Evolutionary conservation across 2,329 filamentous ascomycete species (phyloP).

Genomic region (Drechslerella dactyloides): DNA sequence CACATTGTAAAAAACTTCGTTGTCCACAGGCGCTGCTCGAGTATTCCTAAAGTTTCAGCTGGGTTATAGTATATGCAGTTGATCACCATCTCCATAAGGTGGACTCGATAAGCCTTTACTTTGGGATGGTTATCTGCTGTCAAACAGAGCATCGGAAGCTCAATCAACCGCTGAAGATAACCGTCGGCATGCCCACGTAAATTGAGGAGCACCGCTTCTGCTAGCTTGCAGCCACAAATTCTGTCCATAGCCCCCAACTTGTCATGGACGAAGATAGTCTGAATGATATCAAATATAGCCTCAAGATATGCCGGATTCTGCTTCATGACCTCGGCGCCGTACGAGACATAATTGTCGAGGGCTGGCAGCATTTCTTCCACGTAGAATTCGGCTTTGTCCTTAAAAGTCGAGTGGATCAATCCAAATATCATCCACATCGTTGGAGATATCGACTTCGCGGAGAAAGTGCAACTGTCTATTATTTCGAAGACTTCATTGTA

Average conservation of each 20-base stretch:
- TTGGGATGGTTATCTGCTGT: slow-evolving; percentile 73
- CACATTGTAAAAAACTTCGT: slow-evolving; percentile 99
- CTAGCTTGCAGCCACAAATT: slow-evolving; percentile 96
- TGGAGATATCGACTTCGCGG: slow-evolving; percentile 90
- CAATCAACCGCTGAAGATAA: slow-evolving; percentile 86
- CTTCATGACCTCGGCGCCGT: slow-evolving; percentile 78
- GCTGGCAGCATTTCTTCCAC: slow-evolving; percentile 98
- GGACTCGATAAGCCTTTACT: slow-evolving; percentile 91
- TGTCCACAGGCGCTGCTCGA: slow-evolving; percentile 93
- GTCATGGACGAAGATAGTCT: slow-evolving; percentile 82
- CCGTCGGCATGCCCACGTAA: slow-evolving; percentile 86
- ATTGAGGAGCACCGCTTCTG: slow-evolving; percentile 96
- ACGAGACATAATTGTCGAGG: slow-evolving; percentile 96
- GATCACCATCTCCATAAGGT: slow-evolving; percentile 98
- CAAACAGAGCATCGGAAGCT: slow-evolving; percentile 84
- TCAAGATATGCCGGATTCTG: slow-evolving; percentile 86
- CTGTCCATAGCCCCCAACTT: slow-evolving; percentile 93
- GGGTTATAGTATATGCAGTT: slow-evolving; percentile 99
- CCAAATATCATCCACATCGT: slow-evolving; percentile 99
- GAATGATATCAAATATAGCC: slow-evolving; percentile 90
- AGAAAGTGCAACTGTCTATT: slow-evolving; percentile 98
- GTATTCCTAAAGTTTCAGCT: slow-evolving; percentile 77
- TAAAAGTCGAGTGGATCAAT: slow-evolving; percentile 95
- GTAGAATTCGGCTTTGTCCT: slow-evolving; percentile 94
- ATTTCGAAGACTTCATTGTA: slow-evolving; percentile 99